phyloP scores from a whole-genome alignment of 768 basidiomycete species.

The Tremella yokohamensis region DNA sequence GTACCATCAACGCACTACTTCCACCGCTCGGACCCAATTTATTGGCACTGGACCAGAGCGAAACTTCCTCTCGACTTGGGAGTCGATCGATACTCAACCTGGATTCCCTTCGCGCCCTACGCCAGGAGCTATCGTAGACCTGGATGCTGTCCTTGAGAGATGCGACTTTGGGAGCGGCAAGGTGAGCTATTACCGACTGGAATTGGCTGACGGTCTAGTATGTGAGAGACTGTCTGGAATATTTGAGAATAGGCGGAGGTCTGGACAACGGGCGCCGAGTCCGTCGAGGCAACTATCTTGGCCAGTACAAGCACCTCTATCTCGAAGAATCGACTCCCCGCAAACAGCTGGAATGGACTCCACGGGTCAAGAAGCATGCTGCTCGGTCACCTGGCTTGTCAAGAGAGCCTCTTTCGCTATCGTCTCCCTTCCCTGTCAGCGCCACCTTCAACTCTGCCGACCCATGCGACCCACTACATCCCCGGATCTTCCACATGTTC shows the following conservation, averaged over 20 bases:
- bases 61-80: constrained; percentile 62
- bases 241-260: constrained; percentile 82
- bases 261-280: constrained; percentile 76
- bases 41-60: constrained; percentile 73
- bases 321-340: constrained; percentile 58
- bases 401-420: constrained; percentile 34
- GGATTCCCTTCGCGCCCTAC: constrained; percentile 85
- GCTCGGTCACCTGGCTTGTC: constrained; percentile 30
- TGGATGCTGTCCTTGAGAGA: constrained; percentile 86
- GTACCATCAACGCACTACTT: constrained; percentile 33
- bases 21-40: constrained; percentile 57
- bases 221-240: constrained; percentile 95
- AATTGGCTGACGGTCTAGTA: constrained; percentile 57
- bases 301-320: constrained; percentile 86
- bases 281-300: constrained; percentile 65
- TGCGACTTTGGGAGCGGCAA: constrained; percentile 77
- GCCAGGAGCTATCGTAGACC: constrained; percentile 77
- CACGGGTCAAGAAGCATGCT: constrained; percentile 16
- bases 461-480: constrained; percentile 78
- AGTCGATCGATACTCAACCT: constrained; percentile 42
- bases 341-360: constrained; percentile 43
- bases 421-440: constrained; percentile 34
- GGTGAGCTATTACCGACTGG: constrained; percentile 29
- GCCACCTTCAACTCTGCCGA: constrained; percentile 39
- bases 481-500: constrained; percentile 95